Conservation (phyloP, 352 stramenopile species). For the Pythium oligandrum region DNA sequence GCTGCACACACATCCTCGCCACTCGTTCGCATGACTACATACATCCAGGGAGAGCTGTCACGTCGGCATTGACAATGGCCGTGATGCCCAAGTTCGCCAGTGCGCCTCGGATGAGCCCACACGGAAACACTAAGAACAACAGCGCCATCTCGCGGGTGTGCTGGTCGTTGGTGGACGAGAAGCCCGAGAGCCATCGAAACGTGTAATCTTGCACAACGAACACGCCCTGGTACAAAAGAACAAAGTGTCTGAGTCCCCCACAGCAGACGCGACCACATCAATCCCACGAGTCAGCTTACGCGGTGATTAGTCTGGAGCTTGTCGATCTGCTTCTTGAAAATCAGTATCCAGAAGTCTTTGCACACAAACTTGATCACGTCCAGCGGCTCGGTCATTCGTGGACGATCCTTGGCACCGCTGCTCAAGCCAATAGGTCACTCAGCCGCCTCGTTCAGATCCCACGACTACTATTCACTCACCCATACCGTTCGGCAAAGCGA, state of each 20-base stretch:
- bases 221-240: conserved; percentile 37
- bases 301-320: conserved; percentile 98
- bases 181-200: conserved; percentile 88
- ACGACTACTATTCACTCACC: not conserved
- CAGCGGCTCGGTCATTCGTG: conserved; percentile 85
- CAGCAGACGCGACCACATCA: too few species aligned
- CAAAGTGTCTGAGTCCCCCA: not conserved
- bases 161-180: conserved; percentile 73
- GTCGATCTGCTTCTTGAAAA: conserved; percentile 98
- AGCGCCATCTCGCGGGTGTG: conserved; percentile 89
- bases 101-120: conserved; percentile 92
- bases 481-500: conserved; percentile 70
- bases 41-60: conserved; percentile 90
- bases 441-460: not conserved
- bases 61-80: conserved; percentile 93
- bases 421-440: not conserved
- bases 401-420: conserved; percentile 58
- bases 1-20: too few species aligned
- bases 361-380: conserved; percentile 98
- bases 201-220: conserved; percentile 96
- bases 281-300: conserved; percentile 23
- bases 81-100: conserved; percentile 94
- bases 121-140: conserved; percentile 94
- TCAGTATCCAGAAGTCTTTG: conserved; percentile 97
- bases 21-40: conserved; percentile 19